Evolutionary conservation across 2,329 filamentous ascomycete genomes (phyloP).

Genomic region (Talaromyces sp.): DNA sequence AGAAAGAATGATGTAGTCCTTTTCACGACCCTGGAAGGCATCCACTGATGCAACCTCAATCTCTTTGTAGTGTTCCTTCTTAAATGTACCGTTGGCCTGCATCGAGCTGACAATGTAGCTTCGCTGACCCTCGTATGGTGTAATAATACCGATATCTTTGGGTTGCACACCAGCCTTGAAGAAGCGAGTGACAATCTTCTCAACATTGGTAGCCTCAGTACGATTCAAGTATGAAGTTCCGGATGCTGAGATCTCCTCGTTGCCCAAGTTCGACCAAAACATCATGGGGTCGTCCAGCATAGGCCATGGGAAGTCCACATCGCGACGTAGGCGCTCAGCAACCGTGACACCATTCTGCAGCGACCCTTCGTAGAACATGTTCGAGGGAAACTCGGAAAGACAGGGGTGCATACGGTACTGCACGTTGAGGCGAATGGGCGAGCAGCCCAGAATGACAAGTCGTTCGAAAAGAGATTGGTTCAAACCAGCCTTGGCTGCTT

Average conservation of each 20-base stretch:
- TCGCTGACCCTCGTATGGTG: constrained; percentile 95
- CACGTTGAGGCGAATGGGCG: constrained; percentile 90
- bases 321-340: constrained; percentile 81
- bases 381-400: constrained; percentile 94
- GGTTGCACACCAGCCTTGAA: constrained; percentile 99
- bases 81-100: constrained; percentile 95
- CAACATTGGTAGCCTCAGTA: constrained; percentile 94
- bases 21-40: constrained; percentile 97
- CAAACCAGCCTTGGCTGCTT: constrained; percentile 93
- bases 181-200: constrained; percentile 97
- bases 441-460: constrained; percentile 85
- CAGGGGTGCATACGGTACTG: constrained; percentile 99
- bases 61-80: constrained; percentile 98
- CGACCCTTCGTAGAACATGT: constrained; percentile 99
- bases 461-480: constrained; percentile 99
- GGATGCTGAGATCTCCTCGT: constrained; percentile 96
- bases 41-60: constrained; percentile 98
- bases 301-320: constrained; percentile 98
- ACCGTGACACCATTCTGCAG: constrained; percentile 95
- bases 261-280: constrained; percentile 99
- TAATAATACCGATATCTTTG: constrained; percentile 93
- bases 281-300: constrained; percentile 96
- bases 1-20: constrained; percentile 97
- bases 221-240: constrained; percentile 98
- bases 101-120: constrained; percentile 99